Evolutionary conservation across 2,329 filamentous ascomycete species (phyloP).

Genomic region (Alternaria alternata): DNA sequence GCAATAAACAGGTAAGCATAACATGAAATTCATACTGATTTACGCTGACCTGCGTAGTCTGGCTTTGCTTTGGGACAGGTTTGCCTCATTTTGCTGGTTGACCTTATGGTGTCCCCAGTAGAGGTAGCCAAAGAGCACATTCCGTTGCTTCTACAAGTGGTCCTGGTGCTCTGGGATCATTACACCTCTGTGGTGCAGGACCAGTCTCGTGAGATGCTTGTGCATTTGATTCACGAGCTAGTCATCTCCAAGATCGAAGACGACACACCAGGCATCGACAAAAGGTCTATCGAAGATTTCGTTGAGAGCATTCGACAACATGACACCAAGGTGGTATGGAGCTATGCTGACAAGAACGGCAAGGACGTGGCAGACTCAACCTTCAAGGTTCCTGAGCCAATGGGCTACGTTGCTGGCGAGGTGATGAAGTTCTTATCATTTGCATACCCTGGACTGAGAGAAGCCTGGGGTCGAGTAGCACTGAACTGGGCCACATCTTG

Average conservation of each 20-base stretch:
- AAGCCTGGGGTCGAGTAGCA: conserved; percentile 89
- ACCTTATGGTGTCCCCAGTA: conserved; percentile 92
- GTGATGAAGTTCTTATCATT: conserved; percentile 86
- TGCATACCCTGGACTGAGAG: conserved; percentile 84
- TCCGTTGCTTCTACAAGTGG: conserved; percentile 86
- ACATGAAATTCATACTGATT: neutral
- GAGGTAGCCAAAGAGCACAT: conserved; percentile 80
- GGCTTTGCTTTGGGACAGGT: conserved; percentile 93
- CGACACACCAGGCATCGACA: conserved; percentile 69
- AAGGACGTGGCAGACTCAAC: conserved; percentile 72
- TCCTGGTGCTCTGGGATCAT: conserved; percentile 96
- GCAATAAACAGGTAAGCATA: conserved; percentile 40
- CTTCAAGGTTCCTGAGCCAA: conserved; percentile 83
- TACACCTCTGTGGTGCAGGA: conserved; percentile 95
- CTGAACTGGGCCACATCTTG: conserved; percentile 97
- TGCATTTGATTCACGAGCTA: conserved; percentile 95
- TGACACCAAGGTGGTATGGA: conserved; percentile 86
- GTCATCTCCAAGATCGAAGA: conserved; percentile 83
- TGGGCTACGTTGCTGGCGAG: conserved; percentile 83
- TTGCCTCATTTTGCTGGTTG: conserved; percentile 90
- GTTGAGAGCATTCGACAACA: conserved; percentile 87
- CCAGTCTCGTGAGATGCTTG: conserved; percentile 95
- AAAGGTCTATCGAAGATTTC: conserved; percentile 82
- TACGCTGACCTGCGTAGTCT: conserved; percentile 55
- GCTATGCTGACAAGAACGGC: conserved; percentile 90